Base-by-base conservation (phyloP, 108 stramenopile species). In the Fistulifera pelliculosa region DNA sequence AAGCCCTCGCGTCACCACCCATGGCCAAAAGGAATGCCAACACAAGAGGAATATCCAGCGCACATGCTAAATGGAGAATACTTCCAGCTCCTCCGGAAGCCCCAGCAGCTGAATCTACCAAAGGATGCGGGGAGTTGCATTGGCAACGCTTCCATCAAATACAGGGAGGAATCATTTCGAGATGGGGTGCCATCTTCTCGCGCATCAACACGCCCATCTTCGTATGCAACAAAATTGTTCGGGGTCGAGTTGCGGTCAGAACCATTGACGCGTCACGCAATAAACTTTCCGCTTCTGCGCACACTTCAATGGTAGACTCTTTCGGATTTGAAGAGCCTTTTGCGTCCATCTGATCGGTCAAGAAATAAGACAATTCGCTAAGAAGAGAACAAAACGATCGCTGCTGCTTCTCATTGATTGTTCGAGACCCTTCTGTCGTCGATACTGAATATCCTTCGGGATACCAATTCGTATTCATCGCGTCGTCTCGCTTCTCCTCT, bases 11-110 rank as follows among this genome's bases (percentile, higher is more conserved):
- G 64, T 87, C 75, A 2, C 71, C 77, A 24, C 90, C 90, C 77
- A 87, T 68, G 13, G 75, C 65, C 27, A 87, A 62, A 12, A 87
- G 68, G 17, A 92, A 76, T 14, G 83, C 79, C 54, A 92, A 57
- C 10, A 75, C 70, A 11, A 87, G 62, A 12, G 90, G 90, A 21
- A 58, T 60, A 58, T 92, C 83, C 62, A 92, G 62, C 42, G 84
- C 77, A 73, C 85, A 87, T 22, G 81, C 81, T 48, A 92, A 73
- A 52, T 92, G 90, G 22, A 87, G 64, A 41, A 80, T 79, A 1
- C 84, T 85, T 40, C 88, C 88, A 10, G 75, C 31, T 41, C 79
- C 79, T 10, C 71, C 78, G 1, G 70, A 58, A 26, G 58, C 57
- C 15, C 75, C 85, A 8, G 61, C 49, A 1, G 68, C 62, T 21